A percentile compares a stretch with the other conserved stretches of the same genome.
Evolutionary conservation across 2,329 filamentous ascomycete species (phyloP).

Genomic region (Hypoxylon sp.): DNA sequence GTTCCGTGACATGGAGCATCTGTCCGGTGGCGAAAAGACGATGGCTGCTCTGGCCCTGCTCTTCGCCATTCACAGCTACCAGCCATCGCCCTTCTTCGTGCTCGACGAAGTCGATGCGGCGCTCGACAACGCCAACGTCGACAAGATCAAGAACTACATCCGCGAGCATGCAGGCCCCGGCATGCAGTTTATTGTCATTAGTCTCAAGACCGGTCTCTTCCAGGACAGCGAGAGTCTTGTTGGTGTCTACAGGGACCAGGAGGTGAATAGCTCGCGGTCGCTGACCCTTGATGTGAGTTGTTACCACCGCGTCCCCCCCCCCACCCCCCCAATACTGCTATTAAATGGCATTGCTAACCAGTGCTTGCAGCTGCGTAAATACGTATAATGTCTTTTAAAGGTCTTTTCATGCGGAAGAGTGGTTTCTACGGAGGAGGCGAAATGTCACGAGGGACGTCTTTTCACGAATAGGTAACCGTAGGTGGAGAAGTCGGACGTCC

Average conservation of each 20-base stretch:
- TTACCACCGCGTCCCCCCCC: constrained; percentile 4
- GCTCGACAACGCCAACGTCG: constrained; percentile 97
- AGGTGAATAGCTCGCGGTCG: constrained; percentile 89
- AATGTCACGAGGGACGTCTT: constrained; percentile 32
- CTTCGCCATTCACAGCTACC: constrained; percentile 96
- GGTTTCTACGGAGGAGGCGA: constrained; percentile 5
- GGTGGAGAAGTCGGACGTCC: constrained; percentile 3
- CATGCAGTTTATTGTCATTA: constrained; percentile 99
- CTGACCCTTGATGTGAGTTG: constrained; percentile 93
- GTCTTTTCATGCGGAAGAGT: neutral
- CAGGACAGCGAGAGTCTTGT: constrained; percentile 96
- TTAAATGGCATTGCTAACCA: constrained; percentile 37
- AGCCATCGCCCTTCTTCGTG: constrained; percentile 96
- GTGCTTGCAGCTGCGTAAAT: constrained; percentile 47
- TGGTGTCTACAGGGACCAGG: constrained; percentile 94
- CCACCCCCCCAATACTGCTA: constrained; percentile 5
- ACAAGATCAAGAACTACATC: constrained; percentile 96
- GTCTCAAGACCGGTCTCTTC: constrained; percentile 93
- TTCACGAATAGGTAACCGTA: constrained; percentile 33
- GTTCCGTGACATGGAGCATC: constrained; percentile 98
- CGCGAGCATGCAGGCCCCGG: constrained; percentile 92
- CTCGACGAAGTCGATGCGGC: constrained; percentile 98
- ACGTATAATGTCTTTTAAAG: constrained; percentile 35
- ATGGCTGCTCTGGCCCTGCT: constrained; percentile 97
- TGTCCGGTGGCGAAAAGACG: constrained; percentile 97